Evolutionary conservation across 352 stramenopile genomes (phyloP).

Genomic region (Phytophthora tubulina): DNA sequence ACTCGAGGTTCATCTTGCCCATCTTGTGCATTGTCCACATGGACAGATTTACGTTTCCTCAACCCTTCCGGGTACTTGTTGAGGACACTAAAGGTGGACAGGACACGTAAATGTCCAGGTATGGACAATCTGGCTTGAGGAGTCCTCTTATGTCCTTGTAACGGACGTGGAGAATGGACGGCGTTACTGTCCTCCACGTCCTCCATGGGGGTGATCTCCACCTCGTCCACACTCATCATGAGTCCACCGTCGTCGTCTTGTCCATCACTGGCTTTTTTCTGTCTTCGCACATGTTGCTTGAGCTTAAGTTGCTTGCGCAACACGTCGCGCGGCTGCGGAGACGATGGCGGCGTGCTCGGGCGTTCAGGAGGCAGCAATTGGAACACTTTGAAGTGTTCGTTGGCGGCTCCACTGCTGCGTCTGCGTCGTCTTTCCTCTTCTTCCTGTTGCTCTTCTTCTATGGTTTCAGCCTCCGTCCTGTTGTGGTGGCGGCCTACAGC

Average conservation of each 20-base stretch:
- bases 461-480: slow-evolving; percentile 5
- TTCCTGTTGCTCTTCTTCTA: slow-evolving; percentile 13
- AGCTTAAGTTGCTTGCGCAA: slow-evolving; percentile 73
- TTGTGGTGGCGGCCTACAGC: slow-evolving; percentile 47
- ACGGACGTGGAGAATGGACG: slow-evolving; percentile 17
- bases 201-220: slow-evolving; percentile 64
- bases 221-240: slow-evolving; percentile 65
- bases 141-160: slow-evolving; percentile 24
- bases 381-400: slow-evolving; percentile 60
- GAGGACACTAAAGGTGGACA: slow-evolving; percentile 68
- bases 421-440: slow-evolving; percentile 22
- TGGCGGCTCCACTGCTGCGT: slow-evolving; percentile 9
- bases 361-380: slow-evolving; percentile 51
- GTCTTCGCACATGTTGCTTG: slow-evolving; percentile 47
- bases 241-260: slow-evolving; percentile 31
- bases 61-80: slow-evolving; percentile 76
- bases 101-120: slow-evolving; percentile 59
- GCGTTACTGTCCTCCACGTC: slow-evolving; percentile 42
- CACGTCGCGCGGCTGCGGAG: slow-evolving; percentile 77
- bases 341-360: slow-evolving; percentile 79
- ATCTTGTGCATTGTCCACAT: slow-evolving; percentile 56
- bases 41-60: slow-evolving; percentile 80
- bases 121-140: slow-evolving; percentile 59
- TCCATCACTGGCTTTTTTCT: slow-evolving; percentile 3
- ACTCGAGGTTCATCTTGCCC: slow-evolving; percentile 21